Evolutionary conservation across 768 basidiomycete genomes (phyloP).

Genomic region (Phanerochaete sordida): DNA sequence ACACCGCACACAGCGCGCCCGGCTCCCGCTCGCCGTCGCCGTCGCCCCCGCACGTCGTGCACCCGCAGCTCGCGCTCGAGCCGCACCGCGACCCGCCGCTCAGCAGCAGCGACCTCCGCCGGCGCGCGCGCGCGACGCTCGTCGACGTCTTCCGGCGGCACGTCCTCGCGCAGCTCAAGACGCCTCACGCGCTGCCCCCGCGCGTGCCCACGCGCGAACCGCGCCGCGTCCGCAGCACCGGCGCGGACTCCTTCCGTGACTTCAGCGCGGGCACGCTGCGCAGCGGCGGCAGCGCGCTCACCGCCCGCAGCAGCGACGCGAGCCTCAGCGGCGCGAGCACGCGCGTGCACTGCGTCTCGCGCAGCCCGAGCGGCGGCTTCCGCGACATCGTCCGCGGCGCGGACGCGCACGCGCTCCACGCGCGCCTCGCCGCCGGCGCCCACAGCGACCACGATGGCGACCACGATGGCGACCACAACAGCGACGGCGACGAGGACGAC

Average conservation of each 20-base stretch:
- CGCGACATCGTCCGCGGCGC: conserved; percentile 3
- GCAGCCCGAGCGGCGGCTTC: no score
- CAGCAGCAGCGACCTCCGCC: conserved; percentile 37
- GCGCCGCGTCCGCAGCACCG: neutral
- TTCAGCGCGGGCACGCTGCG: no score
- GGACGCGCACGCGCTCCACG: neutral
- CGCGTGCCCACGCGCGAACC: neutral
- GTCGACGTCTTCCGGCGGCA: conserved; percentile 65
- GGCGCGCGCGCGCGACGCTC: conserved; percentile 61
- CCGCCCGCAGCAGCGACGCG: neutral
- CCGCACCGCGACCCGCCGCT: conserved; percentile 6
- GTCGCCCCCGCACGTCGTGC: conserved; percentile 18
- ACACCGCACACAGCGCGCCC: conserved; percentile 25
- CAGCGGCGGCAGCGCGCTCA: neutral
- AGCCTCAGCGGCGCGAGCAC: neutral
- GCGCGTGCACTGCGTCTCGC: neutral
- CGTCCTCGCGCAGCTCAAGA: conserved; percentile 33
- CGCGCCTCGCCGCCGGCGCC: neutral
- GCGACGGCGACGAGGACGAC: conserved; percentile 35
- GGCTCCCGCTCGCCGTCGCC: conserved; percentile 9
- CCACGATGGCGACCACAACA: conserved; percentile 2
- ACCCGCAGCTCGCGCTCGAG: conserved; percentile 19
- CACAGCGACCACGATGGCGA: neutral
- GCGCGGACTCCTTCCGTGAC: no score
- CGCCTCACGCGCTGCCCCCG: conserved; percentile 5